Base-by-base conservation (phyloP, 352 stramenopile species). In the Labyrinthula sp. region DNA sequence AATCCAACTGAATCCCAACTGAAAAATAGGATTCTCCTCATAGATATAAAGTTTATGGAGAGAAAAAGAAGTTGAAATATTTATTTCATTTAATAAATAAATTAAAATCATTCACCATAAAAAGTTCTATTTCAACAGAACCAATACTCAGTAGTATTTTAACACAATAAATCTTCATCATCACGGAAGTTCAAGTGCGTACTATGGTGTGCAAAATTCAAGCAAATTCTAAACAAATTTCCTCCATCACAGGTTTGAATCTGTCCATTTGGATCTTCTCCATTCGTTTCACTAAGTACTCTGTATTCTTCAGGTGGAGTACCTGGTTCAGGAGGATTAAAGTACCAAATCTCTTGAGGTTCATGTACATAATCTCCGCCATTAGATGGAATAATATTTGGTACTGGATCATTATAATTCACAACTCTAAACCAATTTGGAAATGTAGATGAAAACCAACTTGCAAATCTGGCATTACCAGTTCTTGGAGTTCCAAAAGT, bases 401-500 rank as follows among this genome's bases (percentile, higher is more conserved):
- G n/a, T 3, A 52, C 15, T 3, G 43, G 43, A 17, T 52, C 43
- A 4, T 15, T 23, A 28, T 52, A 52, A 26, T 49, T 52, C 12
- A 52, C 43, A 3, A 52, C 35, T 15, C 43, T 31, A 2, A 50
- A 48, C 43, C 43, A 52, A 10, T 4, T 10, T 3, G 20, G 17
- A 23, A 52, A 25, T 0, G 3, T 0, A 2, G n/a, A 9, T 20
- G 4, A 25, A 0, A 35, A 31, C 8, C 17, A 58, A 2, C 1
- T 26, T n/a, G 30, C 30, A 20, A 57, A 57, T 5, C 30, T 12
- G 10, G 12, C 30, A 22, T 57, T 57, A 5, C 48, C 48, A 18
- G 56, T 26, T n/a, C 48, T 40, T 10, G 48, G 48, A 23, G 54
- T 40, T 9, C 48, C 48, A 56, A 57, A 57, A 10, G 48, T 57